Base-by-base conservation (phyloP, 768 basidiomycete species). In the Polyporus arcularius region DNA sequence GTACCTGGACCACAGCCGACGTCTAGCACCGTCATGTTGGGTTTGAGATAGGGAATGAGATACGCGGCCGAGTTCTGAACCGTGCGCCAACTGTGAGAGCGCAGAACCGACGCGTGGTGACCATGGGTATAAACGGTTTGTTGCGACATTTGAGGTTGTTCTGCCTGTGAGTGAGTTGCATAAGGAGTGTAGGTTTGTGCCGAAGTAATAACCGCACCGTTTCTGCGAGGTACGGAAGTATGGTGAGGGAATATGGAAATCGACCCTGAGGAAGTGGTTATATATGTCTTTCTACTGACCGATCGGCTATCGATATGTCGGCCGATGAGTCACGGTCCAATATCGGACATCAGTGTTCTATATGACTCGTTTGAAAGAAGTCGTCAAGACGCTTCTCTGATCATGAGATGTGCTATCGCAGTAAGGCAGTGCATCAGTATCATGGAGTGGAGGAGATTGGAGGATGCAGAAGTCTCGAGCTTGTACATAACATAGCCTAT, bases 1-100 rank as follows among this genome's bases (percentile, higher is more conserved):
- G 79, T 80, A 0, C 82, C 83, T 0, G 83, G 82, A 0, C 83
- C 82, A 61, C 79, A 83, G 10, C 82, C 82, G 39, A 83, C 66
- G 65, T 84, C 83, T 45, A 84, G 78, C 57, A 84, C 74, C 39
- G 68, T 61, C 74, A 78, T 74, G 48, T 66, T 55, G 1, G 78
- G 76, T 28, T 72, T 68, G 32, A 82, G 66, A 41, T 71, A 68
- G 10, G 70, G 68, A 38, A 81, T 55, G 26, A 83, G 72, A 65
- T 77, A 78, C 0, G 71, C 71, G 2, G 80, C 78, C 0, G 78
- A 79, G 68, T 80, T 78, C 21, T 73, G 56, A 15, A 72, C 79
- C 14, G 79, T 82, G 31, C 71, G 69, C 69, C 68, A 70, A 56
- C 61, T 54, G 64, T 65, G 60, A 6, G 63, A 64, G n/a, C 68